phyloP scores from a whole-genome alignment of 2,329 filamentous ascomycete species.

The Cordyceps fumosorosea region DNA sequence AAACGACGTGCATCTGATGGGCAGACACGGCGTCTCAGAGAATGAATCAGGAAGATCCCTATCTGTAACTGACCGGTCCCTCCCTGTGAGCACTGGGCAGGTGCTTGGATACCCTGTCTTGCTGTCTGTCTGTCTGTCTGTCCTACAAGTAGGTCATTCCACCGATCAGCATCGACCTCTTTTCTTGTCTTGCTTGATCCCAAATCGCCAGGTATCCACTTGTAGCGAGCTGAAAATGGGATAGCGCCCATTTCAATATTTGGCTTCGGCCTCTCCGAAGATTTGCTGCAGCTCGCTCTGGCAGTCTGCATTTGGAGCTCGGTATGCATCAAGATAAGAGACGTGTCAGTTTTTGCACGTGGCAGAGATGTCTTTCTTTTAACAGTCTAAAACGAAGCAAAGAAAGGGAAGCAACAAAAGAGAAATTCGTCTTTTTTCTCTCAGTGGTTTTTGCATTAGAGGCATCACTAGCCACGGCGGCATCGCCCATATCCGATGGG shows the following conservation, averaged over 20 bases:
- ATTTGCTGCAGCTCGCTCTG: neutral
- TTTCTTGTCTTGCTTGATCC: neutral
- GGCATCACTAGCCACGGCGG: neutral
- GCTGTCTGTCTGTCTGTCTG: neutral
- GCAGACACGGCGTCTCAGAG: neutral
- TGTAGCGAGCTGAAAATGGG: neutral
- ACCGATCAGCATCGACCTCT: neutral
- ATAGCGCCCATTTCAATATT: neutral
- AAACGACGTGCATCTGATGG: neutral
- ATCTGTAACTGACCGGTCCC: neutral
- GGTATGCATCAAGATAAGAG: neutral
- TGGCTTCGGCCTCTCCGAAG: slow-evolving; percentile 1
- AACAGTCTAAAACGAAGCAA: no score
- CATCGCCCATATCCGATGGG: neutral
- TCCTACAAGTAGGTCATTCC: neutral
- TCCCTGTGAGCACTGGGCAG: neutral
- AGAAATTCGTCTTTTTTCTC: neutral
- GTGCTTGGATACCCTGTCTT: no score
- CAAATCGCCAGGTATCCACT: neutral
- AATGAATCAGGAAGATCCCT: neutral
- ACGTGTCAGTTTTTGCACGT: neutral
- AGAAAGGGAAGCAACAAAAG: neutral
- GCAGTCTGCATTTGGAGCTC: neutral
- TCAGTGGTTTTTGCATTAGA: neutral
- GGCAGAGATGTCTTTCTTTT: neutral